Base-by-base conservation (phyloP, 495 filamentous ascomycete species). In the Delitschia confertaspora region DNA sequence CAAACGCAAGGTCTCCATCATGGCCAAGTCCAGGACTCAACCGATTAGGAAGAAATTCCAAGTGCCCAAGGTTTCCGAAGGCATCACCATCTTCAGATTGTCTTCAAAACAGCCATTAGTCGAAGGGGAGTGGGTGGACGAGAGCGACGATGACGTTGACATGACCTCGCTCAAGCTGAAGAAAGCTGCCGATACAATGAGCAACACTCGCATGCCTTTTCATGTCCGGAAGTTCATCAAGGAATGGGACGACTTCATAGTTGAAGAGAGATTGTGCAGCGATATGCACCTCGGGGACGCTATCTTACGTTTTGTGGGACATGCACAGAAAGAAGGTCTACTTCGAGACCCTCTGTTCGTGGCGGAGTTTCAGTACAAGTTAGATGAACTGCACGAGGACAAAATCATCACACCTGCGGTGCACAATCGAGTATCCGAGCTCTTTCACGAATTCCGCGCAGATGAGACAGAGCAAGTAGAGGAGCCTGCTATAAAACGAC, bases 101-200 rank as follows among this genome's bases (percentile, higher is more conserved):
- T 13, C 38, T 11, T 35, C 42, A 8, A 52, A 52, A 29, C 42
- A 42, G n/a, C 26, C 23, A 14, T 30, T 52, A 4, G 9, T 20
- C 7, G 42, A 46, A 16, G 42, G 35, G 3, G 49, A 52, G 31
- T n/a, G 9, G 1, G 22, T 42, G 6, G 38, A 26, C 11, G 49
- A 52, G 25, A 52, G 49, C 25, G 49, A 52, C 34, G 42, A 52
- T 26, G 42, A 52, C 11, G 32, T 42, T 4, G 49, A 52, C 21
- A 36, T 42, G 25, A 14, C 19, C 6, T 52, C 42, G 49, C 13
- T 52, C 9, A 38, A 41, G 11, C 10, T 13, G 25, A 32, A 27
- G 27, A 35, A 51, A 31, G 6, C 4, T 8, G 11, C 17, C 9
- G 33, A 9, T 11, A 34, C 27, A 11, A 19, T 25, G 16, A 27